These are phyloP conservation scores for Boletus reticulatus DNA, from an alignment of 768 basidiomycete species.

Conservation along the genomic window DNA sequence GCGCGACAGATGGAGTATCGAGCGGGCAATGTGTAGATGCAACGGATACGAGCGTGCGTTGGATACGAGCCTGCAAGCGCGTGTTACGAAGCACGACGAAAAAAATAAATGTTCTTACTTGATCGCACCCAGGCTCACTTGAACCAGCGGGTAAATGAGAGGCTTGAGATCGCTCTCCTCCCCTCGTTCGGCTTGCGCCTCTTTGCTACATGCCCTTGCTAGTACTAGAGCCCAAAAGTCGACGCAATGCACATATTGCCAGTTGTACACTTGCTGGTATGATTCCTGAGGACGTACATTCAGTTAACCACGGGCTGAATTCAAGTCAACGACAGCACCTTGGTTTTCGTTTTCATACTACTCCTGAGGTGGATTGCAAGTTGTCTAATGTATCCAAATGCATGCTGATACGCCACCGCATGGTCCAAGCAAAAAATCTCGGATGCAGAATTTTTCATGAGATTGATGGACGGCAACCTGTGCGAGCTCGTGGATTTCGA, in stretches of 20 bases:
- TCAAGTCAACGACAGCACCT: conserved; percentile 43
- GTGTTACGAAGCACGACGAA: background rate
- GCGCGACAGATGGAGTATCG: conserved; percentile 79
- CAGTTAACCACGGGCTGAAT: conserved; percentile 4
- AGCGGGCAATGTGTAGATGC: conserved; percentile 89
- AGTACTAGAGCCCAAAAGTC: conserved; percentile 96
- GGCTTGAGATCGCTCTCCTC: conserved; percentile 77
- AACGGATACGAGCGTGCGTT: conserved; percentile 92
- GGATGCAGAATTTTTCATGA: conserved; percentile 98
- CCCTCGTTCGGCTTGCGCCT: conserved; percentile 48
- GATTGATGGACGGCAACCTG: conserved; percentile 85
- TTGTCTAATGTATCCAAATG: conserved; percentile 93
- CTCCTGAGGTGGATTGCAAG: conserved; percentile 90
- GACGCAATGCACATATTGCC: conserved; percentile 95
- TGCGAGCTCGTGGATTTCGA: conserved; percentile 84
- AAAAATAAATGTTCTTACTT: conserved; percentile 52
- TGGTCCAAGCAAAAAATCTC: conserved; percentile 85
- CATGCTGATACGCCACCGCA: conserved; percentile 81
- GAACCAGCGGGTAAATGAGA: conserved; percentile 94
- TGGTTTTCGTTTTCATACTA: conserved; percentile 85
- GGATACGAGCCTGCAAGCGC: conserved; percentile 70
- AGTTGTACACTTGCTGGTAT: conserved; percentile 95
- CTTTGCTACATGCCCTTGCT: conserved; percentile 70
- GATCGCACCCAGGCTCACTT: conserved; percentile 90
- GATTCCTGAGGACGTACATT: conserved; percentile 57